phyloP scores from a whole-genome alignment of 192 early-diverging fungal genomes.

The Cladochytrium replicatum region DNA sequence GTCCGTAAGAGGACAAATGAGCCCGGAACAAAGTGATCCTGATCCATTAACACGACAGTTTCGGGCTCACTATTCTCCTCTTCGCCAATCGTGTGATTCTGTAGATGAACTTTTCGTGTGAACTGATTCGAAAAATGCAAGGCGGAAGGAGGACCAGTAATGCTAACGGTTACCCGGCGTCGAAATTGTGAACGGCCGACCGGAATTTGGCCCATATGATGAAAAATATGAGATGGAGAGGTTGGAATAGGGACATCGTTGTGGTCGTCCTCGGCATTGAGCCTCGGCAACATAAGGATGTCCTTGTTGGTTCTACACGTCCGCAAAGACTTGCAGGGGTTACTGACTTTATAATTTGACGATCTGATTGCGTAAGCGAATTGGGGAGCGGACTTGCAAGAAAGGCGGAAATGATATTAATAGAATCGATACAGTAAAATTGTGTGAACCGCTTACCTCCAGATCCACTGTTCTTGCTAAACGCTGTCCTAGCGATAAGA shows the following conservation, averaged over 20 bases:
- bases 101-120: slow-evolving; percentile 16
- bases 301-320: no score
- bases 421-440: neutral
- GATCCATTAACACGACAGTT: slow-evolving; percentile 35
- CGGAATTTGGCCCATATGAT: no score
- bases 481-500: slow-evolving; percentile 81
- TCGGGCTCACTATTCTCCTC: slow-evolving; percentile 27
- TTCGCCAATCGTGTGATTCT: no score
- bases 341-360: slow-evolving; percentile 31
- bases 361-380: slow-evolving; percentile 32
- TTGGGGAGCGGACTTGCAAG: slow-evolving; percentile 30
- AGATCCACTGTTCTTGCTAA: slow-evolving; percentile 28
- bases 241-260: slow-evolving; percentile 1
- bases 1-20: slow-evolving; percentile 57
- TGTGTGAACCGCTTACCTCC: neutral
- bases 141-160: slow-evolving; percentile 48
- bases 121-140: slow-evolving; percentile 41
- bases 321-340: no score
- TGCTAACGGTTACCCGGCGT: no score
- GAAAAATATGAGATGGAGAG: no score
- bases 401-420: neutral
- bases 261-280: slow-evolving; percentile 6
- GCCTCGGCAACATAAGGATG: slow-evolving; percentile 5
- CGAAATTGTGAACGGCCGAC: no score
- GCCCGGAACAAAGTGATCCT: slow-evolving; percentile 71